phyloP scores from a whole-genome alignment of 352 stramenopile genomes.

The Pythium dissimile region DNA sequence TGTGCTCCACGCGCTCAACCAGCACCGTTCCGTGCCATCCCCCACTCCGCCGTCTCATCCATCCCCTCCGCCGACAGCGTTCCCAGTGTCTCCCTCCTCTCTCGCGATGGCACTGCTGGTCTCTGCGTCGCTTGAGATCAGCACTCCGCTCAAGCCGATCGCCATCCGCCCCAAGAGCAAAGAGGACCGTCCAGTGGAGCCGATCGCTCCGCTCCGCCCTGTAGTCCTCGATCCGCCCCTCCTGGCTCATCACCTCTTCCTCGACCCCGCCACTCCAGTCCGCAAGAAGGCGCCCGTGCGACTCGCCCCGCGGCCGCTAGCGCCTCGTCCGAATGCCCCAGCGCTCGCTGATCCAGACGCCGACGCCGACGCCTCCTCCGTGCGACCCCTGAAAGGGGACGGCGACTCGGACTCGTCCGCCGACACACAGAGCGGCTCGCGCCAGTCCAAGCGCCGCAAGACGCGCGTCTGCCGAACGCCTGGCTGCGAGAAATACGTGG shows the following conservation, averaged over 20 bases:
- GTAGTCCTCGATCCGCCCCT: not conserved
- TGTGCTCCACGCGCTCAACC: conserved; percentile 11
- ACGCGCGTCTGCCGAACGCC: conserved; percentile 42
- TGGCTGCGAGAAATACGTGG: conserved; percentile 55
- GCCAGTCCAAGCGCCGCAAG: conserved; percentile 28
- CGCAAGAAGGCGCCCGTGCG: conserved; percentile 2
- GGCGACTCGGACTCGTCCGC: conserved; percentile 4
- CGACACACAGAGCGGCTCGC: not conserved
- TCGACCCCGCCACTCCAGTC: not conserved
- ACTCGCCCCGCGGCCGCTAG: conserved; percentile 5
- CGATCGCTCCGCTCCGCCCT: not conserved
- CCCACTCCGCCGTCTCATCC: not conserved
- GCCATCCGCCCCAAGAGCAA: conserved; percentile 5
- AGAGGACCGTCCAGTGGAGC: not conserved
- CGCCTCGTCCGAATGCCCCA: not conserved
- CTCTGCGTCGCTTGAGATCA: not conserved
- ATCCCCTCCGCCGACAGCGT: not conserved
- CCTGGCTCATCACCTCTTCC: not conserved
- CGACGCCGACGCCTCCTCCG: not conserved
- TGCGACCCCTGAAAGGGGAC: not conserved
- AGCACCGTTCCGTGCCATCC: not conserved
- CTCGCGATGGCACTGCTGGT: conserved; percentile 9
- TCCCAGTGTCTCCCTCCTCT: not conserved
- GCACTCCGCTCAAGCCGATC: not conserved
- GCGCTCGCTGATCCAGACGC: not conserved